These are phyloP conservation scores for Aspergillus sp. DNA, from an alignment of 2,329 filamentous ascomycete genomes.

Conservation along the genomic window DNA sequence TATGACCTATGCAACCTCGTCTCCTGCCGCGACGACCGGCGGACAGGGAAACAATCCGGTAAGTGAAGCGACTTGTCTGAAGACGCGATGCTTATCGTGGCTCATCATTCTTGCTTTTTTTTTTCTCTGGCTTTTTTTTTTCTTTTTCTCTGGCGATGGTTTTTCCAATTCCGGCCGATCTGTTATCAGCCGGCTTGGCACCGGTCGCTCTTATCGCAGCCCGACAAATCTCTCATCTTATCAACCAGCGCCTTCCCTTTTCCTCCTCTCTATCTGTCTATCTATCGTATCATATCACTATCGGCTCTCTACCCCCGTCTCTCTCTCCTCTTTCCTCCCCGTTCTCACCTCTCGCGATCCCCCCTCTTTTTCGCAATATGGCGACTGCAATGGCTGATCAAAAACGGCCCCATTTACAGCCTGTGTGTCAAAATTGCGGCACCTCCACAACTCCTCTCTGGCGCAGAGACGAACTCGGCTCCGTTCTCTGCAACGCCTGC, in stretches of 20 bases:
- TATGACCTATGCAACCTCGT: slow-evolving; percentile 63
- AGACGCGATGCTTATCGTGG: slow-evolving; percentile 6
- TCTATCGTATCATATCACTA: slow-evolving; percentile 21
- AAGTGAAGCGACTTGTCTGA: slow-evolving; percentile 25
- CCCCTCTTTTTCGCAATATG: slow-evolving; percentile 38
- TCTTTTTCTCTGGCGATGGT: neutral
- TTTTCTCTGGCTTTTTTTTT: slow-evolving; percentile 18
- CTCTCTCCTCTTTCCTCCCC: slow-evolving; percentile 21
- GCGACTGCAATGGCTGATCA: slow-evolving; percentile 50
- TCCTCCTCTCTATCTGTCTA: neutral
- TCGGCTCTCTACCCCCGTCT: slow-evolving; percentile 20
- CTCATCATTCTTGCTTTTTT: slow-evolving; percentile 17
- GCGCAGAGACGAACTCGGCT: slow-evolving; percentile 93
- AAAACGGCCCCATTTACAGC: slow-evolving; percentile 69
- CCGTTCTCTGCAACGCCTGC: slow-evolving; percentile 97
- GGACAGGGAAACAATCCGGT: slow-evolving; percentile 56
- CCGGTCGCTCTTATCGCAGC: slow-evolving; percentile 47
- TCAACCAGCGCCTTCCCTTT: slow-evolving; percentile 37
- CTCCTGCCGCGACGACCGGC: slow-evolving; percentile 64
- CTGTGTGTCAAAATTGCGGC: slow-evolving; percentile 92
- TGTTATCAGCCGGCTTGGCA: slow-evolving; percentile 41
- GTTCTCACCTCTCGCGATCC: slow-evolving; percentile 15
- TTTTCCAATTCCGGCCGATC: slow-evolving; percentile 22
- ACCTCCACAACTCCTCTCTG: slow-evolving; percentile 96
- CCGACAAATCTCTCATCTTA: slow-evolving; percentile 45